Evolutionary conservation across 768 basidiomycete genomes (phyloP).

Genomic region (Hirschioporus abietinus): DNA sequence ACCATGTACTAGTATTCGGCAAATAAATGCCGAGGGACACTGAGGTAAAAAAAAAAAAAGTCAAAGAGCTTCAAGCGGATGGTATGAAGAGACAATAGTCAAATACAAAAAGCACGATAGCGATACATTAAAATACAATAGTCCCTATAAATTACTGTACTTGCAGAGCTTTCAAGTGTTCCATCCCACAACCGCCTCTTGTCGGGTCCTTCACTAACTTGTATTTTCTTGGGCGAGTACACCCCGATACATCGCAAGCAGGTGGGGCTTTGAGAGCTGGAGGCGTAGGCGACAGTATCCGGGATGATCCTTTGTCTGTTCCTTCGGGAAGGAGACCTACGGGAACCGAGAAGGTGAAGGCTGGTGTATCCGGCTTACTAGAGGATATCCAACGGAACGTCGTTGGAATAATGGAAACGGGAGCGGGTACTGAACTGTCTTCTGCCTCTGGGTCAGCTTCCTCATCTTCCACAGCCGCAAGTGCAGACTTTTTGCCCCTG

Average conservation of each 20-base stretch:
- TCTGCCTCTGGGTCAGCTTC: conserved; percentile 40
- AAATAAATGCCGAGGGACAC: neutral
- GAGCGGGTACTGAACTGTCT: conserved; percentile 29
- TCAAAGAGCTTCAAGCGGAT: neutral
- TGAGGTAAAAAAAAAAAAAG: neutral
- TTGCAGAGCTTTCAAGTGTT: conserved; percentile 56
- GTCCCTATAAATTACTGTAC: conserved; percentile 10
- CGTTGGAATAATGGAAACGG: conserved; percentile 33
- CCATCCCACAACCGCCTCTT: conserved; percentile 62
- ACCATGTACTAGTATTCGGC: neutral
- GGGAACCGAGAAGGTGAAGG: conserved; percentile 53
- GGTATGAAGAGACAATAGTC: neutral
- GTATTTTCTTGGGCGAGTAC: conserved; percentile 52
- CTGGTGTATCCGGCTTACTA: conserved; percentile 24
- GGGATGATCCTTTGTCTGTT: conserved; percentile 14
- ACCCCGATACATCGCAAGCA: conserved; percentile 55
- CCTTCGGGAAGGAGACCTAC: conserved; percentile 20
- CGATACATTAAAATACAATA: neutral
- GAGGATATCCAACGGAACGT: conserved; percentile 76
- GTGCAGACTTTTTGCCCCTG: conserved; percentile 49
- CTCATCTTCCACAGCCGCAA: conserved; percentile 42
- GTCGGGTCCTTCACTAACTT: conserved; percentile 59
- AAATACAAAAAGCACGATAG: neutral
- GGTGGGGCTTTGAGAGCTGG: conserved; percentile 13
- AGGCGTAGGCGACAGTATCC: neutral